Conservation (phyloP, 2,329 filamentous ascomycete genomes). For the Cephalotrichum gorgonifer region DNA sequence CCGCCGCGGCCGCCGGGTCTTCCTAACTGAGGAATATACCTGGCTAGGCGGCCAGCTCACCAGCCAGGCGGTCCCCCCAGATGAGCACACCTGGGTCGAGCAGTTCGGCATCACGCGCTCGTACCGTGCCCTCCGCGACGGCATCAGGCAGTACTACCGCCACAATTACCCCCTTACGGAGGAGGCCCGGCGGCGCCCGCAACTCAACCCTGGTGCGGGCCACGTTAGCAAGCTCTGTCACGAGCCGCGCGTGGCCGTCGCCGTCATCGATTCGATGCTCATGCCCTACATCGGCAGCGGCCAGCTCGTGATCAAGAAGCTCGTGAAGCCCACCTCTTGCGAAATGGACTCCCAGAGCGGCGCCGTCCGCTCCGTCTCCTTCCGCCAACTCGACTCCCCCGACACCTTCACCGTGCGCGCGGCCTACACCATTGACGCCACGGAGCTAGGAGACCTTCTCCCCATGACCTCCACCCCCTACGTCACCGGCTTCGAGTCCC, state of each 20-base stretch:
- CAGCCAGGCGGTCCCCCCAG: conserved; percentile 16
- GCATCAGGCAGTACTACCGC: conserved; percentile 15
- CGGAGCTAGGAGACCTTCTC: conserved; percentile 12
- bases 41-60: conserved; percentile 18
- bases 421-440: conserved; percentile 9
- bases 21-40: conserved; percentile 17
- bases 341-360: conserved; percentile 7
- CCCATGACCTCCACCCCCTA: conserved; percentile 14
- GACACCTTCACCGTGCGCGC: conserved; percentile 8
- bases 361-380: conserved; percentile 4
- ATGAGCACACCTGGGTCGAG: conserved; percentile 18
- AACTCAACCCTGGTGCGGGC: conserved; percentile 16
- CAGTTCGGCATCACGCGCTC: conserved; percentile 17
- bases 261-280: conserved; percentile 16
- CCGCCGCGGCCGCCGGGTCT: conserved; percentile 12
- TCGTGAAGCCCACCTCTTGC: conserved; percentile 11
- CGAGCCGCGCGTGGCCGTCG: conserved; percentile 16
- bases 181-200: conserved; percentile 12
- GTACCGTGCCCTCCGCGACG: conserved; percentile 14
- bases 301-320: conserved; percentile 12
- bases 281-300: conserved; percentile 15
- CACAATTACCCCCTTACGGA: conserved; percentile 16
- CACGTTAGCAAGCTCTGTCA: conserved; percentile 18
- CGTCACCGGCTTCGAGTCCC: conserved; percentile 16
- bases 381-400: conserved; percentile 6